Evolutionary conservation across 495 filamentous ascomycete genomes (phyloP), one percentile per base, ranked within the genome.

Genomic region (Penicillium subrubescens): DNA sequence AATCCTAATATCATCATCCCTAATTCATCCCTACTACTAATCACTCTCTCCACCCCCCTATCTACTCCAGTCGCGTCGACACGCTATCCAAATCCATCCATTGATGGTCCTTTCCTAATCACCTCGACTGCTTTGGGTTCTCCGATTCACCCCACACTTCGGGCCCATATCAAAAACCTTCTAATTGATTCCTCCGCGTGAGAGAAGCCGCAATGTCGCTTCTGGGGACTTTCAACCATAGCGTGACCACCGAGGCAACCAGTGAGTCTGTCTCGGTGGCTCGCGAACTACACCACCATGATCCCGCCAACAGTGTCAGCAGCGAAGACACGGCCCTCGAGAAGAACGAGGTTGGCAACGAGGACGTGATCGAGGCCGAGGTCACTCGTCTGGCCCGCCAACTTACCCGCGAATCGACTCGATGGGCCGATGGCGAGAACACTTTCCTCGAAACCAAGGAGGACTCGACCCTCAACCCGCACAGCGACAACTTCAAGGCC

Each of bases 381-480:
- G 75, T 85, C 43, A 74, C 73, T 34, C 71, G 78, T 8, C 77
- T 85, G 41, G 83, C 82, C 8, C 78, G 73, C n/a, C 75, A 79
- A 58, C 61, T 85, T 53, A 85, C 82, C 4, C 77, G 78, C 39
- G 73, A 82, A 54, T 85, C 83, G 0, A 79, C 80, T 8, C 71
- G 63, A 27, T 79, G 70, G 5, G 50, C 53, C 12, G 65, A 73
- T 23, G 71, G 69, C 19, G 76, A 76, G 62, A 85, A 85, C 64
- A 76, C 81, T 0, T 85, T 85, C 65, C 34, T 79, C 15, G 77
- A 78, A 11, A 62, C 67, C 10, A 62, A 71, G 15, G 76, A 78
- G 51, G 79, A 82, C 19, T 81, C 83, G 3, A 73, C 72, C 3
- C 65, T 85, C 60, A 80, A 85, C 67, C 83, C 83, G 0, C 63